phyloP scores from a whole-genome alignment of 169 alveolate species.

The Neospora caninum region DNA sequence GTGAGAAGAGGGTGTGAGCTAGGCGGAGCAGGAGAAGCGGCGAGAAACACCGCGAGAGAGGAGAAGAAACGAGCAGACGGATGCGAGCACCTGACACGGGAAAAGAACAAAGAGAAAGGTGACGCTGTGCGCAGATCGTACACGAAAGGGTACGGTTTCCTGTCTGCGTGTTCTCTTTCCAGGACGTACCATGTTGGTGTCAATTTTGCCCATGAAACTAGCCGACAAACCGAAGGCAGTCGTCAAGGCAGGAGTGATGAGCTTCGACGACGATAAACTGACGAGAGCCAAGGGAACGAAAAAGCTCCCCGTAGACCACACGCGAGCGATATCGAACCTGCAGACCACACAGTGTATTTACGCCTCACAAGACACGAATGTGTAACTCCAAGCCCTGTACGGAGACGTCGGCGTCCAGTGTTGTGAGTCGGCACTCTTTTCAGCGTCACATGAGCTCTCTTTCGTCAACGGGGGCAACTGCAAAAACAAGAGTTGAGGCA shows the following conservation, averaged over 20 bases:
- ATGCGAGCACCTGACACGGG: neutral
- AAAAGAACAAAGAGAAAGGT: neutral
- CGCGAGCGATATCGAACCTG: neutral
- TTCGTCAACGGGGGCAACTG: too few relatives aligned
- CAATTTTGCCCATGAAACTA: neutral
- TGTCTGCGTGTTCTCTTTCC: neutral
- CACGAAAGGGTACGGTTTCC: too few relatives aligned
- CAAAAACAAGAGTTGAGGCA: too few relatives aligned
- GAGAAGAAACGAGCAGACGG: neutral
- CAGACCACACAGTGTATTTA: neutral
- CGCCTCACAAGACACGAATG: neutral
- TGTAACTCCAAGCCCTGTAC: too few relatives aligned
- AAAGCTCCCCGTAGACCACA: neutral
- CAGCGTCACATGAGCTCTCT: too few relatives aligned
- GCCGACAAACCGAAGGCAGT: conserved; percentile 1
- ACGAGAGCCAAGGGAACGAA: neutral
- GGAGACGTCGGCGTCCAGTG: too few relatives aligned
- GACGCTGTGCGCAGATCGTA: too few relatives aligned
- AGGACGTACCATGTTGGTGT: neutral
- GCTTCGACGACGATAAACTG: neutral
- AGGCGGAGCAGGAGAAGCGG: neutral
- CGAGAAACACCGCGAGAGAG: neutral
- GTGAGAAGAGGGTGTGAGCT: too few relatives aligned
- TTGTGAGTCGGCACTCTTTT: too few relatives aligned
- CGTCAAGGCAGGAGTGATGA: neutral